A percentile compares a stretch with the other conserved stretches of the same genome.
These are phyloP conservation scores for Erodium moschatum DNA, from an alignment of 441 rosid genomes.

Conservation along the genomic window DNA sequence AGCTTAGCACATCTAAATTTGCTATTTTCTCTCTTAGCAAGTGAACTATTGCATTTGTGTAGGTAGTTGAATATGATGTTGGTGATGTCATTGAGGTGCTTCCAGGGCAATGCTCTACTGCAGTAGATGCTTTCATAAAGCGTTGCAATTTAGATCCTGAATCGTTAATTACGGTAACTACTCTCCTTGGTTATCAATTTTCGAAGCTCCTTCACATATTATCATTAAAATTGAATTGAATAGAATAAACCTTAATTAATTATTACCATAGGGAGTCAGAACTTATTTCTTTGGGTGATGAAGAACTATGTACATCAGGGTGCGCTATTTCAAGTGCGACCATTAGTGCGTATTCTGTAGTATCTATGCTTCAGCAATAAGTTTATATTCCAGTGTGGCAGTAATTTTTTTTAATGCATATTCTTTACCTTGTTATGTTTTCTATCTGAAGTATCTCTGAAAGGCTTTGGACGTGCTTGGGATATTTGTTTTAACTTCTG, in stretches of 20 bases:
- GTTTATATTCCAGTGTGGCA: background rate
- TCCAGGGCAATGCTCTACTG: slow-evolving; percentile 58
- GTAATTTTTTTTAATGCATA: background rate
- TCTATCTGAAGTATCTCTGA: background rate
- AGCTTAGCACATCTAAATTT: slow-evolving; percentile 6
- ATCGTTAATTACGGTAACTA: slow-evolving; percentile 60
- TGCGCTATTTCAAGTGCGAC: too few species aligned
- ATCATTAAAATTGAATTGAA: background rate
- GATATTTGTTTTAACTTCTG: background rate
- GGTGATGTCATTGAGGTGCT: slow-evolving; percentile 90
- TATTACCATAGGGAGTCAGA: background rate
- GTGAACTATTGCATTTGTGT: slow-evolving; percentile 14
- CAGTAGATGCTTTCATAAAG: slow-evolving; percentile 59
- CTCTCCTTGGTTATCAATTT: slow-evolving; percentile 12
- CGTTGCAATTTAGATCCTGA: slow-evolving; percentile 74
- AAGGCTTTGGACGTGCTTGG: background rate
- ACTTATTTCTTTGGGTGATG: background rate
- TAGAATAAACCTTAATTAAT: background rate
- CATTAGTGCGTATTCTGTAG: background rate
- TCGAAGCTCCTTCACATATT: background rate
- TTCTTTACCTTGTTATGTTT: background rate
- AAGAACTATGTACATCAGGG: too few species aligned
- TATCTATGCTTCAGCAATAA: background rate
- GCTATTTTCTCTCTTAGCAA: slow-evolving; percentile 10
- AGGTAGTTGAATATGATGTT: slow-evolving; percentile 56